phyloP scores from a whole-genome alignment of 495 filamentous ascomycete genomes.

The Annulohypoxylon nitens region DNA sequence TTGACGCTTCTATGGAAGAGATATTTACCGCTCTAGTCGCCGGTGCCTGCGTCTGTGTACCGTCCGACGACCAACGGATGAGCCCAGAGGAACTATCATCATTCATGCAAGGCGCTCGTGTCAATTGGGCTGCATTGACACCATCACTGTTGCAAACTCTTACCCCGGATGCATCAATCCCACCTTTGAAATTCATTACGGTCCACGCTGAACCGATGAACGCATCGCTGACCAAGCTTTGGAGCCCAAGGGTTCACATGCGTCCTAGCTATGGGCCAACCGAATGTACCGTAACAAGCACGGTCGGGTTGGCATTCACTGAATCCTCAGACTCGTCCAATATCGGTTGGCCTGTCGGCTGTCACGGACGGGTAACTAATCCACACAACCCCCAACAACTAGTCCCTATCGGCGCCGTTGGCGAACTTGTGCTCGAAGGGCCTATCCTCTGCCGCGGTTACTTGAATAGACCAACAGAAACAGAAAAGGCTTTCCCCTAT shows the following conservation, averaged over 20 bases:
- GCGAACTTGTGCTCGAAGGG: neutral
- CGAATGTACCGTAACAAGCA: neutral
- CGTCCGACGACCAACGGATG: neutral
- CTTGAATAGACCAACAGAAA: neutral
- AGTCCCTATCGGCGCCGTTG: neutral
- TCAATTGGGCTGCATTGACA: neutral
- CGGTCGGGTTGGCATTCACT: neutral
- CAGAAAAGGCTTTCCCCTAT: neutral
- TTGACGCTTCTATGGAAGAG: neutral
- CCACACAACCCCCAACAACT: neutral
- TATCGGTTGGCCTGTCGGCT: neutral
- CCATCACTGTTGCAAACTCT: neutral
- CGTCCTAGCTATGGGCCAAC: neutral
- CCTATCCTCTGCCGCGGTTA: neutral
- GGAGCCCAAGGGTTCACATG: neutral
- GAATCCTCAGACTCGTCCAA: neutral
- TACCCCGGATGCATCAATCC: neutral
- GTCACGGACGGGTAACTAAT: neutral
- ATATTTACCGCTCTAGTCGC: neutral
- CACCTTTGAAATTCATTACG: neutral
- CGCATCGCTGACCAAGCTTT: neutral
- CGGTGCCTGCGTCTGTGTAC: constrained; percentile 4
- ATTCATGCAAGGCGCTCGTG: neutral
- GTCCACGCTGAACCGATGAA: neutral
- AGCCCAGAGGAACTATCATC: neutral